Conservation (phyloP, 2,329 filamentous ascomycete genomes). For the Ascochyta lentis region DNA sequence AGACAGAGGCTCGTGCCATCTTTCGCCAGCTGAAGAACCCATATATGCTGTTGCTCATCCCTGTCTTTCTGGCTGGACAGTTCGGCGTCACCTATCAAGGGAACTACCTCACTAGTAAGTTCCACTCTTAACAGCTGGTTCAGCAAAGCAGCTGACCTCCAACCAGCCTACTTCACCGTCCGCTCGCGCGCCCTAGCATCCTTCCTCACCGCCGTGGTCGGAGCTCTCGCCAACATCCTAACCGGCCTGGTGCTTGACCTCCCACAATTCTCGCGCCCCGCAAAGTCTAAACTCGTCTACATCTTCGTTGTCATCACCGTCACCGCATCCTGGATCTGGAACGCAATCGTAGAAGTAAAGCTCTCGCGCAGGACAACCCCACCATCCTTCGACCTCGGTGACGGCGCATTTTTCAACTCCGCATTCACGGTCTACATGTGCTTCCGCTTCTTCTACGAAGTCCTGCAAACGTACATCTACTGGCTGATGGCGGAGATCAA, state of each 20-base stretch:
- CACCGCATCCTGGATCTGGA: conserved; percentile 17
- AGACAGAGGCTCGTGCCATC: conserved; percentile 2
- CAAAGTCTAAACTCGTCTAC: conserved; percentile 10
- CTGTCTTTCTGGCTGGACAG: conserved; percentile 6
- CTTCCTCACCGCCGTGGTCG: conserved; percentile 10
- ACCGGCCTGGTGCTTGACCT: conserved; percentile 10
- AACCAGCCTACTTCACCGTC: conserved; percentile 14
- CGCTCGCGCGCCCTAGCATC: conserved; percentile 11
- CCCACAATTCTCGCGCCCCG: conserved; percentile 3
- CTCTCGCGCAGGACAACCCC: conserved; percentile 1
- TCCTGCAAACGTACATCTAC: conserved; percentile 12
- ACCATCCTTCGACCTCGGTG: conserved; percentile 13
- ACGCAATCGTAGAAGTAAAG: conserved; percentile 5
- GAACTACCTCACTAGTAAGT: conserved; percentile 8
- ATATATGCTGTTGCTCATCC: conserved; percentile 5
- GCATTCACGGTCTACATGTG: conserved; percentile 15
- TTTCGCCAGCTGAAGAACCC: conserved; percentile 4
- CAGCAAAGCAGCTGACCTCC: too few species aligned
- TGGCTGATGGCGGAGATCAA: conserved; percentile 17
- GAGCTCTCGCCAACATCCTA: conserved; percentile 9
- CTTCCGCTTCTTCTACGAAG: conserved; percentile 17
- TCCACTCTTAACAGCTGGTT: too few species aligned
- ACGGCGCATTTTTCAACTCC: conserved; percentile 12
- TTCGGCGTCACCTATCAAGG: conserved; percentile 4
- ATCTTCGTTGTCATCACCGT: conserved; percentile 9